These are phyloP conservation scores for Lithospermum erythrorhizon DNA, from an alignment of 257 asterid species.

Conservation along the genomic window DNA sequence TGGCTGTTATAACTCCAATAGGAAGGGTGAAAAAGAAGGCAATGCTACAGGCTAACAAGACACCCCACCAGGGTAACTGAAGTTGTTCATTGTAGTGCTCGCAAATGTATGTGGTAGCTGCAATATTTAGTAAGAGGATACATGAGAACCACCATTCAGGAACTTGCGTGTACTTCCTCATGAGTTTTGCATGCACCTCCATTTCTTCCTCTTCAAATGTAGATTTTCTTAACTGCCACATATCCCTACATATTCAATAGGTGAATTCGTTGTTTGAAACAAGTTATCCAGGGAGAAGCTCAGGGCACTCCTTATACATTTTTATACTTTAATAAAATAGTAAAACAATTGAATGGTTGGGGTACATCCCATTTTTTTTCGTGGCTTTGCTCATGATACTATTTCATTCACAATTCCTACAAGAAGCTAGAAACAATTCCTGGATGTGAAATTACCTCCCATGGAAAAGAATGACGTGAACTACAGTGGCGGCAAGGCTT, in stretches of 20 bases:
- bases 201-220: constrained; percentile 15
- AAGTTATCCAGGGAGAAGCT: no score
- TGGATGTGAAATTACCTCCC: constrained; percentile 23
- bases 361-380: no score
- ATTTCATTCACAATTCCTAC: no score
- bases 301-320: no score
- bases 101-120: constrained; percentile 19
- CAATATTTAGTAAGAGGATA: constrained; percentile 29
- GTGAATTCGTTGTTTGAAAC: no score
- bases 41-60: constrained; percentile 32
- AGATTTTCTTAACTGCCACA: constrained; percentile 23
- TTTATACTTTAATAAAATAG: no score
- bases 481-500: constrained; percentile 27
- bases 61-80: constrained; percentile 64
- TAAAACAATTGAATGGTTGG: no score
- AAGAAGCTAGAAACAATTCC: no score
- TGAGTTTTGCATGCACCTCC: constrained; percentile 42
- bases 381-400: no score
- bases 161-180: constrained; percentile 36
- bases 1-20: constrained; percentile 27
- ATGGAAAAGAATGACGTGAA: constrained; percentile 35
- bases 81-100: constrained; percentile 16
- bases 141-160: constrained; percentile 46
- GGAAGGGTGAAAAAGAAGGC: constrained; percentile 18
- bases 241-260: constrained; percentile 18